phyloP scores from a whole-genome alignment of 768 basidiomycete species.

The Rhodocollybia butyracea region DNA sequence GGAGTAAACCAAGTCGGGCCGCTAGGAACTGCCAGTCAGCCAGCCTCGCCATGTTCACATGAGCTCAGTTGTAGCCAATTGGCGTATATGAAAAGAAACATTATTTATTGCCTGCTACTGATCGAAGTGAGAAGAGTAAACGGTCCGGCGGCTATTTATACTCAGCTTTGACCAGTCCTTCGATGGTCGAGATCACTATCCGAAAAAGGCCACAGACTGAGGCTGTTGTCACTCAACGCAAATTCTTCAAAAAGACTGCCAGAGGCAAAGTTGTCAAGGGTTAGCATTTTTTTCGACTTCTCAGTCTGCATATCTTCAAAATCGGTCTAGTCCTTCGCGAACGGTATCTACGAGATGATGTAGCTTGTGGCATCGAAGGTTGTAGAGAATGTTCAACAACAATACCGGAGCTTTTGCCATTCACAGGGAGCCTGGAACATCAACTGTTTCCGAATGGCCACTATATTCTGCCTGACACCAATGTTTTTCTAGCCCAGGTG shows the following conservation, averaged over 20 bases:
- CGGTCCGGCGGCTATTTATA: background rate
- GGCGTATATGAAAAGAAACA: no score
- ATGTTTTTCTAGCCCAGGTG: constrained; percentile 90
- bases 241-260: constrained; percentile 95
- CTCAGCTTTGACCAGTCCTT: background rate
- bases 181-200: constrained; percentile 63
- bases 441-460: constrained; percentile 61
- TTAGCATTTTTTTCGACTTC: constrained; percentile 24
- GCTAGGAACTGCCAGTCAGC: background rate
- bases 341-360: constrained; percentile 89
- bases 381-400: constrained; percentile 60
- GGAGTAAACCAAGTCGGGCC: background rate
- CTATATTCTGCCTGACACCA: constrained; percentile 90
- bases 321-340: constrained; percentile 76
- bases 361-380: constrained; percentile 76
- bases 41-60: background rate
- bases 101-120: no score
- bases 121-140: background rate
- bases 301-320: background rate
- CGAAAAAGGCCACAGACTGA: constrained; percentile 69
- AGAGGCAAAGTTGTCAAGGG: constrained; percentile 93
- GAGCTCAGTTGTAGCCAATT: background rate
- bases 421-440: constrained; percentile 56
- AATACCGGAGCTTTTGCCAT: constrained; percentile 49
- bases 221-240: constrained; percentile 76